Conservation (phyloP, 257 asterid genomes). For the Scutellaria galericulata region DNA sequence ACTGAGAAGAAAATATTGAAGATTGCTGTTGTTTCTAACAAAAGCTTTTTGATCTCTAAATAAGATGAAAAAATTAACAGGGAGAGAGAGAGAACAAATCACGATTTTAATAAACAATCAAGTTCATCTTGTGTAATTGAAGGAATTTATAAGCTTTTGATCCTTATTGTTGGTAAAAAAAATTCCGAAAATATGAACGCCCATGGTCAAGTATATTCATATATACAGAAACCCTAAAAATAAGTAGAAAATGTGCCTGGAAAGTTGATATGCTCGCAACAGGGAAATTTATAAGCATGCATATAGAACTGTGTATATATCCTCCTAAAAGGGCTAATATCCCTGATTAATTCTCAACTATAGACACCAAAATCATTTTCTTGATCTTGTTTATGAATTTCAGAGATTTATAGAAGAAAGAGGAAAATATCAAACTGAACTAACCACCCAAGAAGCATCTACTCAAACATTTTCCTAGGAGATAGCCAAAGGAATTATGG, state of each 20-base stretch:
- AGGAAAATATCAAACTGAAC: slow-evolving; percentile 1
- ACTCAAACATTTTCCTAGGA: slow-evolving; percentile 4
- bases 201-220: slow-evolving; percentile 12
- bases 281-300: slow-evolving; percentile 22
- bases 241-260: slow-evolving; percentile 11
- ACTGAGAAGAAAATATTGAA: background rate
- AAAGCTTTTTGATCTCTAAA: background rate
- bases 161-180: background rate
- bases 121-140: background rate
- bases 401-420: background rate
- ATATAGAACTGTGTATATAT: background rate
- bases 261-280: slow-evolving; percentile 28
- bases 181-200: background rate
- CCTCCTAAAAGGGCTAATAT: slow-evolving; percentile 2
- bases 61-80: background rate
- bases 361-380: background rate
- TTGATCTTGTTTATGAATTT: background rate
- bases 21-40: slow-evolving; percentile 11
- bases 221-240: slow-evolving; percentile 42
- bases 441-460: background rate
- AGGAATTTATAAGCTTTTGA: background rate
- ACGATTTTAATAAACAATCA: background rate
- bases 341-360: slow-evolving; percentile 5
- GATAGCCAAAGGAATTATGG: background rate
- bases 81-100: background rate